These are phyloP conservation scores for Spirogloea muscicola DNA, from an alignment of 139 green algal genomes.

Conservation along the genomic window DNA sequence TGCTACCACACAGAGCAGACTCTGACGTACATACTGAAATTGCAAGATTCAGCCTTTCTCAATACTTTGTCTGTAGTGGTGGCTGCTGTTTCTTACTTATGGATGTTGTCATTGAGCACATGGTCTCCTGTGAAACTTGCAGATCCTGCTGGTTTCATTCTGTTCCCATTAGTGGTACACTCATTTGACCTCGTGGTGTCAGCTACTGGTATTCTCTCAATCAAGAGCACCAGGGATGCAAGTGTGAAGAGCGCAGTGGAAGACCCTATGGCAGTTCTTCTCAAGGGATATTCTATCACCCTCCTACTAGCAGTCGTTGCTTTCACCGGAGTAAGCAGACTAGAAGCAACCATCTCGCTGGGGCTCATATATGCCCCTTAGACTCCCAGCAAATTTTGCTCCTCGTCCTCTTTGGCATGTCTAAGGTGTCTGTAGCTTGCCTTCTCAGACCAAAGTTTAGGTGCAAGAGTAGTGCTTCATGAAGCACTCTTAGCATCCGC, in stretches of 20 bases:
- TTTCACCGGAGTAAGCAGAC: too few relatives aligned
- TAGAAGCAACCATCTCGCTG: too few relatives aligned
- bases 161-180: constrained; percentile 69
- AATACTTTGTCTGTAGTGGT: too few relatives aligned
- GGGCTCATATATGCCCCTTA: not conserved
- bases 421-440: too few relatives aligned
- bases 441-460: not conserved
- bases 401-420: not conserved
- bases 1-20: not conserved
- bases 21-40: not conserved
- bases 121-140: not conserved
- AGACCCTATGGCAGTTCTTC: constrained; percentile 64
- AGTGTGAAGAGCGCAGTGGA: constrained; percentile 35
- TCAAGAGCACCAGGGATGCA: constrained; percentile 25
- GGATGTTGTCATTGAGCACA: not conserved
- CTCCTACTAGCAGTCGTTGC: not conserved
- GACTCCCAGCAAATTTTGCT: not conserved
- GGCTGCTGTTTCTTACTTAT: not conserved
- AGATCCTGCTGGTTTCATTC: constrained; percentile 61
- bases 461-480: not conserved
- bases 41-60: not conserved
- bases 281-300: constrained; percentile 57
- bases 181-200: constrained; percentile 61
- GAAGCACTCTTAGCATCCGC: not conserved
- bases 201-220: constrained; percentile 58